These are phyloP conservation scores for Xenosphaeropsis pyriputrescens DNA, from an alignment of 2,329 filamentous ascomycete genomes.

Conservation along the genomic window DNA sequence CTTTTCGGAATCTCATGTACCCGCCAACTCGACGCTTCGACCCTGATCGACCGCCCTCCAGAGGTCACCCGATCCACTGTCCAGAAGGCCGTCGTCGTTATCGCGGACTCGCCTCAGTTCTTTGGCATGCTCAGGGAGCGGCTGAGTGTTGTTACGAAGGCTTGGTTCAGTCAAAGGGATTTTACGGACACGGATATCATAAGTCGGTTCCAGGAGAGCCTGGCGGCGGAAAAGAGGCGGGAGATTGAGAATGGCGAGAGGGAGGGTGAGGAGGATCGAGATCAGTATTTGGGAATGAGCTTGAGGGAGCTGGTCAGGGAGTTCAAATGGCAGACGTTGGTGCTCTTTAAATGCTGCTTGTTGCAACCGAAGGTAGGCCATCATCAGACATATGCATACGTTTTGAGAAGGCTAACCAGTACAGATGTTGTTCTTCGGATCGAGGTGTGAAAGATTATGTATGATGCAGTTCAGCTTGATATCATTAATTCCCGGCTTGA, in stretches of 20 bases:
- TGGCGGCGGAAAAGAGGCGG: slow-evolving; percentile 51
- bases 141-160: slow-evolving; percentile 77
- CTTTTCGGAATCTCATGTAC: slow-evolving; percentile 96
- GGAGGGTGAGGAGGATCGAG: slow-evolving; percentile 52
- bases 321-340: slow-evolving; percentile 87
- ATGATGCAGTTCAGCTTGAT: slow-evolving; percentile 98
- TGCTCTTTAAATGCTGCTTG: slow-evolving; percentile 85
- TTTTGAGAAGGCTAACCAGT: background rate
- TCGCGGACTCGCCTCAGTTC: slow-evolving; percentile 77
- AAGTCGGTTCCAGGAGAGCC: slow-evolving; percentile 77
- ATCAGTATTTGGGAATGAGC: slow-evolving; percentile 80
- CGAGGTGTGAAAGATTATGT: slow-evolving; percentile 88
- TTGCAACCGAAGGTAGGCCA: slow-evolving; percentile 74
- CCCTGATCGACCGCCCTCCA: slow-evolving; percentile 61
- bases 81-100: slow-evolving; percentile 93
- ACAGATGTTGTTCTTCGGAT: slow-evolving; percentile 96
- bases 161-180: slow-evolving; percentile 92
- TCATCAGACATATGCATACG: background rate
- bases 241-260: slow-evolving; percentile 42
- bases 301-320: slow-evolving; percentile 84
- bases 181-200: slow-evolving; percentile 88
- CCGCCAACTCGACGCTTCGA: slow-evolving; percentile 69
- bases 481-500: slow-evolving; percentile 83
- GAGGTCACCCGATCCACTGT: slow-evolving; percentile 97
- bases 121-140: slow-evolving; percentile 88